Base-by-base conservation (phyloP, 179 eudicot genomes). In the Silene coronaria region DNA sequence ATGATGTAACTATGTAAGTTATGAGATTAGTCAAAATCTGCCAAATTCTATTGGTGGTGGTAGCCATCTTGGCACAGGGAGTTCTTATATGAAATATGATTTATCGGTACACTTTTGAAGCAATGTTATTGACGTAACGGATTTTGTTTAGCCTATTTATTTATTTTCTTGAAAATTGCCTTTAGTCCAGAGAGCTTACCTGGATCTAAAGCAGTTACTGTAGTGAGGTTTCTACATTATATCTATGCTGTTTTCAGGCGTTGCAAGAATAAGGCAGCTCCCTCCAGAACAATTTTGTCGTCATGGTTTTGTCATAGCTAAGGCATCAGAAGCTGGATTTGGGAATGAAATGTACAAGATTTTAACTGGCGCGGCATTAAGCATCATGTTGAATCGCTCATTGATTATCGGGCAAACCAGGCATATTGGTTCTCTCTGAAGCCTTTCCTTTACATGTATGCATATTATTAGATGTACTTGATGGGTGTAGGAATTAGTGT, bases 321-420 rank as follows among this genome's bases (percentile, higher is more conserved):
- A 95, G 84, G 97, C 97, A 17, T 89, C 99, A 70, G 99, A 95
- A 82, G 99, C 97, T 23, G 99, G 99, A 27, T 86, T 95, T 79
- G 99, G 97, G 61, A 95, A 95, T 76, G 99, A 95, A 79, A 87
- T 95, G 94, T 95, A 95, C 90, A 95, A 95, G 88, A 85, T 95
- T 75, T 64, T 95, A 60, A 89, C 92, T 59, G 95, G 90, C 73
- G 97, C 93, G 32, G 90, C 96, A 55, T 80, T 95, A 80, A 92
- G 99, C 80, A 80, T 95, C 83, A 92, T 95, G 93, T 55, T 95
- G 79, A 95, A 95, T 79, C 96, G 99, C 45, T 95, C 99, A 36
- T 85, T 95, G 79, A 92, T 95, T 68, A 91, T 95, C 78, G 97
- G 97, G 85, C 90, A 95, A 86, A 87, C 93, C 89, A 95, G 99